Conservation (phyloP, 2,329 filamentous ascomycete genomes). For the Myriangium duriaei region DNA sequence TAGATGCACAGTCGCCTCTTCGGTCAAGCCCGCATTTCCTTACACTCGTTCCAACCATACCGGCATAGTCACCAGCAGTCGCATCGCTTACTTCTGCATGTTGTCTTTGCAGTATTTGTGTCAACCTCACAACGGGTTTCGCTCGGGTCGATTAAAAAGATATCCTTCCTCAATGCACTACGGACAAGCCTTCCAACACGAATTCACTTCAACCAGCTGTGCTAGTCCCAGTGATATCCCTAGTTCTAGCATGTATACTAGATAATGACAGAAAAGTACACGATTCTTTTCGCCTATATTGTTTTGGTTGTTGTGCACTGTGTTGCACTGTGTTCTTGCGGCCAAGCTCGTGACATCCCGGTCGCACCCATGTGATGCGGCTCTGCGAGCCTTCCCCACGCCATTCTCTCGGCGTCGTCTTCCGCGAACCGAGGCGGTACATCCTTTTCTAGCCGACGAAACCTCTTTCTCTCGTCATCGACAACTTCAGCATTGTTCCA, state of each 20-base stretch:
- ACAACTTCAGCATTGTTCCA: not conserved
- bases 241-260: slow-evolving; percentile 12
- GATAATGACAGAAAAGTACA: slow-evolving; percentile 11
- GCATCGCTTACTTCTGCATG: not conserved
- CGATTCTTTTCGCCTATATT: not conserved
- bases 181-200: not conserved
- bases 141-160: not conserved
- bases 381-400: not conserved
- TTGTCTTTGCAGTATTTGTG: not conserved
- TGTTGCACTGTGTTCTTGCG: not conserved
- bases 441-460: slow-evolving; percentile 9
- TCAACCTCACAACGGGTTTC: not conserved
- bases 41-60: not conserved
- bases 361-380: too few species aligned
- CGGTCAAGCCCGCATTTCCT: too few species aligned
- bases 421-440: not conserved
- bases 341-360: too few species aligned
- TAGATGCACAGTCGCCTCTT: not conserved
- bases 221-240: slow-evolving; percentile 8
- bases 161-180: not conserved
- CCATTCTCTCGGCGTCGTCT: not conserved
- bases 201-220: slow-evolving; percentile 9
- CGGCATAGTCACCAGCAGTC: not conserved
- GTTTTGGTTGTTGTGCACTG: not conserved
- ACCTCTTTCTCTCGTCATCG: not conserved